These are phyloP conservation scores for Beta vulgaris DNA, from an alignment of 148 eudicot species.

Conservation along the genomic window DNA sequence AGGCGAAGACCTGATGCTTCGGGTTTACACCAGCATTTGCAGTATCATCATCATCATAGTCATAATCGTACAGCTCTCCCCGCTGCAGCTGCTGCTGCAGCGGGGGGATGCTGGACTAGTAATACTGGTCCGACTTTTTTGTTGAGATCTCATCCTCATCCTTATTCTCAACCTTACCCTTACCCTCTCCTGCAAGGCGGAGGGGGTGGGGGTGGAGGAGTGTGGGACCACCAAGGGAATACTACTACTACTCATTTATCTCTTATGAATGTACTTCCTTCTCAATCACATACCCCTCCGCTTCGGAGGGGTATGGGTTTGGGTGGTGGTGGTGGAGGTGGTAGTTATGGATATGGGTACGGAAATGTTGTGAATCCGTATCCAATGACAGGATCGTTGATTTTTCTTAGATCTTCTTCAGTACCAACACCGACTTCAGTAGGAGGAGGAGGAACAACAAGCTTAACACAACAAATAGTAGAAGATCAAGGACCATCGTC, in stretches of 20 bases:
- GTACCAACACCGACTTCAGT: not conserved
- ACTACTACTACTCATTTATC: slow-evolving; percentile 23
- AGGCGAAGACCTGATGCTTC: slow-evolving; percentile 51
- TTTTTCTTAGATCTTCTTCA: slow-evolving; percentile 24
- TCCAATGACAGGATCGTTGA: slow-evolving; percentile 17
- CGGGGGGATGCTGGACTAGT: not conserved
- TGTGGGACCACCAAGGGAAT: slow-evolving; percentile 28
- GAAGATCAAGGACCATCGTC: not conserved
- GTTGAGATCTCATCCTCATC: slow-evolving; percentile 32
- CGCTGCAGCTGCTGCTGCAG: not conserved
- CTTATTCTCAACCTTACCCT: slow-evolving; percentile 24
- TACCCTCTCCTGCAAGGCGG: not conserved
- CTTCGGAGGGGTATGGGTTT: not conserved
- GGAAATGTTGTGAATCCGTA: slow-evolving; percentile 17
- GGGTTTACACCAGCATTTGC: not conserved
- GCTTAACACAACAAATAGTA: not conserved
- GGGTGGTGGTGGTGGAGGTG: not conserved
- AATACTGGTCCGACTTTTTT: slow-evolving; percentile 15
- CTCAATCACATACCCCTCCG: slow-evolving; percentile 5
- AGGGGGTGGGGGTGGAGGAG: not conserved
- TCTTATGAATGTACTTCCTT: slow-evolving; percentile 21
- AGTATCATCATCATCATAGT: not conserved
- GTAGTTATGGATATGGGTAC: slow-evolving; percentile 8
- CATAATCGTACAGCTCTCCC: too few species aligned
- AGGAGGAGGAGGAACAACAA: not conserved